Evolutionary conservation across 805 yeast species (phyloP), one percentile per base, ranked within the genome.

Genomic region (Spathaspora gorwiae): DNA sequence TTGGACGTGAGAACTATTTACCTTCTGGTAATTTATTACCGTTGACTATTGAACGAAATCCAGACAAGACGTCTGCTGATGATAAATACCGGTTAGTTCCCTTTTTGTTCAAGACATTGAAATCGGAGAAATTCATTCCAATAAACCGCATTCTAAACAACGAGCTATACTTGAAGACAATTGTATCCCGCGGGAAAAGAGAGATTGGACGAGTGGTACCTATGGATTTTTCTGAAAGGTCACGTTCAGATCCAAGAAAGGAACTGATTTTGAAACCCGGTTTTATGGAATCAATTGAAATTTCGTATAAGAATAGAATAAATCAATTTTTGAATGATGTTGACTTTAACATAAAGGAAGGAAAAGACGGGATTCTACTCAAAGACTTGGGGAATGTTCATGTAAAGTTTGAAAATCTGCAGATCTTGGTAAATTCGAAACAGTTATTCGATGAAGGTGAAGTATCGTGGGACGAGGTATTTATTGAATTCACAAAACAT

Each of bases 231-330:
- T 2, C 32, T 11, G 9, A 9, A 29, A 29, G 32, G 5, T 9
- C 32, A 9, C 12, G 12, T 11, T 9, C 9, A 11, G 6, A 9
- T 9, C 3, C 5, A 5, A 29, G 32, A 29, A 29, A 5, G 32
- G 6, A 29, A 6, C 11, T 37, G 6, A 29, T 32, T 13, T 38
- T 37, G 9, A 13, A 5, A 8, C 35, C 12, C 9, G 42, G 11
- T 7, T 37, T 42, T 30, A n/a, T 31, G 3, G 39, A 35, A 53
- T 51, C 6, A 43, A 49, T 27, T 33, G 44, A 43, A 13, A 29
- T 32, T 13, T 35, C 26, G n/a, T 42, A 37, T 11, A 44, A 39
- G 29, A 35, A 36, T 15, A 40, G 37, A 12, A 43, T 26, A 14
- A 33, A 26, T 10, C 34, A 24, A 19, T 15, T 40, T 3, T 37